phyloP scores from a whole-genome alignment of 345 rosid species.

The Linum trigynum region DNA sequence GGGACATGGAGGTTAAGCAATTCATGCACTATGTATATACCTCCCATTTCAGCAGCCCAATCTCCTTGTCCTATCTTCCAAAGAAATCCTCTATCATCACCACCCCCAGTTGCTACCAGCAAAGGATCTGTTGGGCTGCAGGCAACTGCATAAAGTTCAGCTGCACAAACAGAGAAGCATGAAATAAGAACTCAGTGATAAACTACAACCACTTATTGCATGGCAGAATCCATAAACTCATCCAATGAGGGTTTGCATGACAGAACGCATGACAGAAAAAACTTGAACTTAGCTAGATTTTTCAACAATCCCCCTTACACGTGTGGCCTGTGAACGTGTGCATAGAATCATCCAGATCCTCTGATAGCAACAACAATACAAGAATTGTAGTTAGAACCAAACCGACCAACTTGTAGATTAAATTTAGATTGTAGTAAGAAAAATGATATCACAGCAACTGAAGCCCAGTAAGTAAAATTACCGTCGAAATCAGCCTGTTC shows the following conservation, averaged over 20 bases:
- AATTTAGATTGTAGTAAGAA: not conserved
- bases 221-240: not conserved
- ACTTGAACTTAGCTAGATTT: not conserved
- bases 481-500: conserved; percentile 24
- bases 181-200: not conserved
- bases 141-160: conserved; percentile 64
- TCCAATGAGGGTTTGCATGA: not conserved
- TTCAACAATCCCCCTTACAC: conserved; percentile 25
- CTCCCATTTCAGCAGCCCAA: conserved; percentile 70
- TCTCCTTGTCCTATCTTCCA: conserved; percentile 90
- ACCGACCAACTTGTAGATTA: not conserved
- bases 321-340: conserved; percentile 86
- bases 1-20: not conserved
- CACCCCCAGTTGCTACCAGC: conserved; percentile 87
- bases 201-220: not conserved
- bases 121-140: conserved; percentile 72
- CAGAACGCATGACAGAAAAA: not conserved
- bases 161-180: conserved; percentile 26
- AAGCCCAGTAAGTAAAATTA: not conserved
- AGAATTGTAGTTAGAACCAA: not conserved
- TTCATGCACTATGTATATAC: conserved; percentile 12
- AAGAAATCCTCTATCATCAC: conserved; percentile 72
- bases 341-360: conserved; percentile 70
- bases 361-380: conserved; percentile 22
- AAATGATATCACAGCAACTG: conserved; percentile 13